A percentile compares a stretch with the other conserved stretches of the same genome.
Conservation (phyloP, 2,329 filamentous ascomycete species). For the Parascedosporium putredinis region DNA sequence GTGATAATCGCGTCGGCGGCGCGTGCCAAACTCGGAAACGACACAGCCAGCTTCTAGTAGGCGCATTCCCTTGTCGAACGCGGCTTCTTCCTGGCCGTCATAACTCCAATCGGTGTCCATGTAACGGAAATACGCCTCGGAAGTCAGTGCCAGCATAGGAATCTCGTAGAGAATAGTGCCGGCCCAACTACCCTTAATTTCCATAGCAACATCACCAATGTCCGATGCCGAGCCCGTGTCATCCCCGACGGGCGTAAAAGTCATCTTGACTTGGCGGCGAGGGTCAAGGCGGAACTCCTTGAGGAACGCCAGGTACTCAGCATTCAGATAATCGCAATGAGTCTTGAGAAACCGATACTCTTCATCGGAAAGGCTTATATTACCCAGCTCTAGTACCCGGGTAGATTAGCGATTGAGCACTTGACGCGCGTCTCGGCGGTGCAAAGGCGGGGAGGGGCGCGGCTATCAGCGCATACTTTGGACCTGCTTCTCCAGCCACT, state of each 20-base stretch:
- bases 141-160: slow-evolving; percentile 80
- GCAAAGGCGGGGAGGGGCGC: background rate
- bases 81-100: slow-evolving; percentile 74
- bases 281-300: slow-evolving; percentile 73
- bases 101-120: slow-evolving; percentile 90
- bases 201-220: slow-evolving; percentile 65
- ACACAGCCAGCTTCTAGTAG: slow-evolving; percentile 75
- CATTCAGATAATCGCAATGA: slow-evolving; percentile 70
- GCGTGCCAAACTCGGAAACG: slow-evolving; percentile 88
- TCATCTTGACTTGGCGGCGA: slow-evolving; percentile 64
- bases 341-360: slow-evolving; percentile 70
- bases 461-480: slow-evolving; percentile 44
- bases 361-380: slow-evolving; percentile 67
- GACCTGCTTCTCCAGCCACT: slow-evolving; percentile 78
- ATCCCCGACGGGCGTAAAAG: slow-evolving; percentile 46
- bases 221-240: slow-evolving; percentile 55
- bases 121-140: slow-evolving; percentile 95
- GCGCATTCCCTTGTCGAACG: slow-evolving; percentile 67
- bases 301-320: slow-evolving; percentile 72
- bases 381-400: slow-evolving; percentile 55
- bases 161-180: slow-evolving; percentile 98
- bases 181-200: slow-evolving; percentile 75
- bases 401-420: background rate
- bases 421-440: background rate
- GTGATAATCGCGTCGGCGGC: slow-evolving; percentile 83